phyloP scores from a whole-genome alignment of 768 basidiomycete genomes.

The Tulasnella sp. region DNA sequence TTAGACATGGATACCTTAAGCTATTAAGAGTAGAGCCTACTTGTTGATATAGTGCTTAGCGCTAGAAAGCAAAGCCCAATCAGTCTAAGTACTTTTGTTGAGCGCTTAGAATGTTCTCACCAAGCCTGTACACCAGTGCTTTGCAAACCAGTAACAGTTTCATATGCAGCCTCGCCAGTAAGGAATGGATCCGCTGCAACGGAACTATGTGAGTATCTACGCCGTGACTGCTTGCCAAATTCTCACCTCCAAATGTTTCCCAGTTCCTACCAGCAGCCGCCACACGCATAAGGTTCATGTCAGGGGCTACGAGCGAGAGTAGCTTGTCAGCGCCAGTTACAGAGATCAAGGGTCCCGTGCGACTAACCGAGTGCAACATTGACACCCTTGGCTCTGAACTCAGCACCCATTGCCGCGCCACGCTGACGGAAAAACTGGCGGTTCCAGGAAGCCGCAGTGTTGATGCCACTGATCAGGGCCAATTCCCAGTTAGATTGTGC shows the following conservation, averaged over 20 bases:
- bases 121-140: constrained; percentile 20
- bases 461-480: constrained; percentile 31
- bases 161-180: constrained; percentile 19
- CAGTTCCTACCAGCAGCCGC: constrained; percentile 15
- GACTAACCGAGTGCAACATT: constrained; percentile 25
- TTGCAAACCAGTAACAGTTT: constrained; percentile 19
- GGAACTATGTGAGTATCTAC: not conserved
- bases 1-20: not conserved
- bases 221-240: not conserved
- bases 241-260: constrained; percentile 16
- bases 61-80: not conserved
- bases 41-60: constrained; percentile 20
- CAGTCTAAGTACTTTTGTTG: not conserved
- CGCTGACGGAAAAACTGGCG: constrained; percentile 44
- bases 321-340: not conserved
- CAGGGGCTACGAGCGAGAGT: not conserved
- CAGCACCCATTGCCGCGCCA: constrained; percentile 45
- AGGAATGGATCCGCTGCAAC: constrained; percentile 19
- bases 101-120: not conserved
- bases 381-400: constrained; percentile 51
- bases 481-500: not conserved
- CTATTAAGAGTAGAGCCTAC: not conserved
- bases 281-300: not conserved
- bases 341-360: not conserved
- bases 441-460: constrained; percentile 43